phyloP scores from a whole-genome alignment of 2,329 filamentous ascomycete genomes.

The Metarhizium robertsii region DNA sequence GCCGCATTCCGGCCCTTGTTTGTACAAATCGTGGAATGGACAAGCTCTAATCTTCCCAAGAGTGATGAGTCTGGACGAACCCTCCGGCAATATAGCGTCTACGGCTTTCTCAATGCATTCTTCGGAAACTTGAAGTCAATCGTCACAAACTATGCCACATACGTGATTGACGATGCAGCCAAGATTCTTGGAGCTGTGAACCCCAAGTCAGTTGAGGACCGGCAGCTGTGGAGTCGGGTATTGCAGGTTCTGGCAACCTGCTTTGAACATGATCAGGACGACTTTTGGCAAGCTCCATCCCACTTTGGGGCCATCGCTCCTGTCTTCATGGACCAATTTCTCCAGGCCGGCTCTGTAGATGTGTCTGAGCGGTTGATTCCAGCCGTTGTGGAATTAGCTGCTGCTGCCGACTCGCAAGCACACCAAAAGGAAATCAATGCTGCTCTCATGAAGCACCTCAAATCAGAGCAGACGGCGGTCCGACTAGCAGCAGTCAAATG shows the following conservation, averaged over 20 bases:
- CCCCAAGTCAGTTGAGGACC: conserved; percentile 40
- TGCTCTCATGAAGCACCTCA: conserved; percentile 67
- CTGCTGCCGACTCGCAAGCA: conserved; percentile 72
- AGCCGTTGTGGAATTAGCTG: conserved; percentile 69
- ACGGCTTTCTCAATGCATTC: conserved; percentile 69
- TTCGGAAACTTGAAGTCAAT: conserved; percentile 86
- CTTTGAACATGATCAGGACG: conserved; percentile 85
- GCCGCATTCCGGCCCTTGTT: conserved; percentile 89
- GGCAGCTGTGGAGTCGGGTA: conserved; percentile 57
- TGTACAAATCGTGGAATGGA: conserved; percentile 76
- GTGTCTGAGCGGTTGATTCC: conserved; percentile 53
- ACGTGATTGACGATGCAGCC: conserved; percentile 68
- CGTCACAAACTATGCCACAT: conserved; percentile 84
- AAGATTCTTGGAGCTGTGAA: conserved; percentile 45
- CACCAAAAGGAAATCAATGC: conserved; percentile 87
- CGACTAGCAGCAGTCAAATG: conserved; percentile 75
- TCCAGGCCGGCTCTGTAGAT: conserved; percentile 34
- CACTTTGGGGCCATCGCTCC: conserved; percentile 69
- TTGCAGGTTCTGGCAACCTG: conserved; percentile 63
- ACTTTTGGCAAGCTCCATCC: conserved; percentile 89
- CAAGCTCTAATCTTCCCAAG: conserved; percentile 50
- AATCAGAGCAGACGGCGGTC: conserved; percentile 60
- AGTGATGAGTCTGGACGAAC: conserved; percentile 48
- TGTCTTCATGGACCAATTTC: conserved; percentile 60
- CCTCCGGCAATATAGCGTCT: conserved; percentile 65